Conservation (phyloP, 495 filamentous ascomycete species). For the Endocarpon pusillum region DNA sequence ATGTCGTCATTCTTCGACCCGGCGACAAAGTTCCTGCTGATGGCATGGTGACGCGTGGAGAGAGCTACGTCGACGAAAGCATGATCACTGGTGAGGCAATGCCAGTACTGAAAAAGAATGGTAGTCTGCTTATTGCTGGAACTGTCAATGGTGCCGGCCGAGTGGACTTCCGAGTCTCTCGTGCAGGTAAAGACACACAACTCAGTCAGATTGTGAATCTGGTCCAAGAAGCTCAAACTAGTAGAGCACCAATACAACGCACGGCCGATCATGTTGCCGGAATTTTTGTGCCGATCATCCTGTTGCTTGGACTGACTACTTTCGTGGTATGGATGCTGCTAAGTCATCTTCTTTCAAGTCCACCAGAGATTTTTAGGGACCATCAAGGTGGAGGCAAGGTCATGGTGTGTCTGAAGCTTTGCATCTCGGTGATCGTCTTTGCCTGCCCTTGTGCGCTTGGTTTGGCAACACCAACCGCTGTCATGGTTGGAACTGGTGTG, state of each 20-base stretch:
- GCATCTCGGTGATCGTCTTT: slow-evolving; percentile 97
- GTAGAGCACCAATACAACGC: slow-evolving; percentile 82
- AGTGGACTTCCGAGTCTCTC: slow-evolving; percentile 81
- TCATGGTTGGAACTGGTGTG: slow-evolving; percentile 96
- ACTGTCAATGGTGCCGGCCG: slow-evolving; percentile 90
- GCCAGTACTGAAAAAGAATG: slow-evolving; percentile 75
- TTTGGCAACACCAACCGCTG: slow-evolving; percentile 84
- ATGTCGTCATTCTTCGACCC: slow-evolving; percentile 81
- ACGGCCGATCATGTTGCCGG: slow-evolving; percentile 85
- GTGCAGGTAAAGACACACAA: slow-evolving; percentile 88
- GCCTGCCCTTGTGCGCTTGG: slow-evolving; percentile 93
- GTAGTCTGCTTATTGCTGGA: slow-evolving; percentile 70
- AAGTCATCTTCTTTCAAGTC: slow-evolving; percentile 64
- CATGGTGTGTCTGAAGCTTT: slow-evolving; percentile 94
- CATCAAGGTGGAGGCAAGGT: slow-evolving; percentile 68
- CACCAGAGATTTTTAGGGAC: slow-evolving; percentile 77
- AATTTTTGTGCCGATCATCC: slow-evolving; percentile 84
- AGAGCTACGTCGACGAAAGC: slow-evolving; percentile 90
- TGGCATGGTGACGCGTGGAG: slow-evolving; percentile 68
- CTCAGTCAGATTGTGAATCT: slow-evolving; percentile 95
- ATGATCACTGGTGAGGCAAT: slow-evolving; percentile 98
- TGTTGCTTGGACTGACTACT: slow-evolving; percentile 66
- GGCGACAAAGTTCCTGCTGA: slow-evolving; percentile 96
- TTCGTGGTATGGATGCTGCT: slow-evolving; percentile 92
- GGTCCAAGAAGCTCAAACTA: slow-evolving; percentile 92